Base-by-base conservation (phyloP, 352 stramenopile species). In the Globisporangium uncinulatum region DNA sequence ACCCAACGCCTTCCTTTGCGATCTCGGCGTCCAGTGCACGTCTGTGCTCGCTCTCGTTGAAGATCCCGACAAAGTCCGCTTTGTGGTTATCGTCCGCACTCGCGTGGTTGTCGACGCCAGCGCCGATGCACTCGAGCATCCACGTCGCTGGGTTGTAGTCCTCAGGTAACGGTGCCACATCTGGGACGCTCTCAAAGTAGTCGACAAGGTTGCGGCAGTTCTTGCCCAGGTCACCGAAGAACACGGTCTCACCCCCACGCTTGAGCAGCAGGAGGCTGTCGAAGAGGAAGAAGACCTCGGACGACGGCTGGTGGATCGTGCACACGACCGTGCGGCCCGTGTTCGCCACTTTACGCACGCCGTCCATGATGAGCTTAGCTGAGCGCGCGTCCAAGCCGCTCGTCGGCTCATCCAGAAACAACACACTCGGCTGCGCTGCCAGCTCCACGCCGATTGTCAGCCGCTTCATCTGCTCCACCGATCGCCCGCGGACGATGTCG, bases 271-370 rank as follows among this genome's bases (percentile, higher is more conserved):
- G 72, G 8, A 94, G 41, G 32, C 79, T 70, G 67, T 96, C 83
- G 58, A 95, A 93, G n/a, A 80, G 76, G n/a, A 74, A 74, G 24
- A 96, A 95, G 0, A 96, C 76, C 45, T 96, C 80, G 0, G 74
- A 83, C 8, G 73, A 82, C 14, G 90, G 90, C 66, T 97, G 90
- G 61, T 97, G 90, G 68, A 97, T 97, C 21, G 86, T 96, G 51
- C 90, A 95, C 9, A 96, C 64, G n/a, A 97, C 73, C 7, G 78
- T 92, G 6, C 73, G 63, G 2, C 88, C 86, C 14, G 73, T 72
- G 51, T 74, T 60, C 2, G 87, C 86, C 41, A 96, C 77, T 42
- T 94, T 91, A 54, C 90, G 86, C 21, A 97, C 73, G 2, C 93
- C 75, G 19, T 90, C 73, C 60, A 97, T 89, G 31, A 97, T 61